These are phyloP conservation scores for Tetrapyrgos nigripes DNA, from an alignment of 1,284 basidiomycete genomes.

Conservation along the genomic window DNA sequence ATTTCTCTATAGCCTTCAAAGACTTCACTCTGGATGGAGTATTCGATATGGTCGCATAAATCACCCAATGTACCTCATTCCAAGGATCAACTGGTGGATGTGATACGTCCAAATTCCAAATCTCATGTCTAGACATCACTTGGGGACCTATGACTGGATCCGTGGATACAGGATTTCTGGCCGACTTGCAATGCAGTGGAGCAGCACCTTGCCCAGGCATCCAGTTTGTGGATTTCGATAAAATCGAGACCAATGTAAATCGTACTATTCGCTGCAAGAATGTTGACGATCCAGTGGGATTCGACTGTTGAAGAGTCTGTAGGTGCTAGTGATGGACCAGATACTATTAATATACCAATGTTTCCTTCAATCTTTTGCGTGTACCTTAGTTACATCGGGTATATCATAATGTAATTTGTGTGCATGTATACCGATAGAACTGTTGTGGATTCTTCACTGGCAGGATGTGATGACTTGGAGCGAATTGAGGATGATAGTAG, in stretches of 20 bases:
- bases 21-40: slow-evolving; percentile 34
- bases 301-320: too few species aligned
- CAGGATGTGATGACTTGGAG: too few species aligned
- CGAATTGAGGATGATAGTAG: too few species aligned
- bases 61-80: slow-evolving; percentile 41
- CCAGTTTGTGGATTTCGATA: slow-evolving; percentile 29
- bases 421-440: too few species aligned
- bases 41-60: slow-evolving; percentile 28
- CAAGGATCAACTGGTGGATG: slow-evolving; percentile 37
- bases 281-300: slow-evolving; percentile 31
- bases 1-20: slow-evolving; percentile 29
- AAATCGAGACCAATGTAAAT: slow-evolving; percentile 21
- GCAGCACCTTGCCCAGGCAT: slow-evolving; percentile 36
- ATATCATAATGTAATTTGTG: too few species aligned
- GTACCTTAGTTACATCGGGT: too few species aligned
- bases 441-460: too few species aligned
- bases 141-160: slow-evolving; percentile 36
- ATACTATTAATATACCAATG: too few species aligned
- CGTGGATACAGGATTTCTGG: slow-evolving; percentile 28
- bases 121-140: slow-evolving; percentile 40
- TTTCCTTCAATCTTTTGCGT: too few species aligned
- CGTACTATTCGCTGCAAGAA: slow-evolving; percentile 30
- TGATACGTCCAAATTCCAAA: slow-evolving; percentile 39
- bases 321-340: too few species aligned
- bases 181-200: slow-evolving; percentile 37